These are phyloP conservation scores for Saccharomyces eubayanus DNA, from an alignment of 805 yeast genomes.

Conservation along the genomic window DNA sequence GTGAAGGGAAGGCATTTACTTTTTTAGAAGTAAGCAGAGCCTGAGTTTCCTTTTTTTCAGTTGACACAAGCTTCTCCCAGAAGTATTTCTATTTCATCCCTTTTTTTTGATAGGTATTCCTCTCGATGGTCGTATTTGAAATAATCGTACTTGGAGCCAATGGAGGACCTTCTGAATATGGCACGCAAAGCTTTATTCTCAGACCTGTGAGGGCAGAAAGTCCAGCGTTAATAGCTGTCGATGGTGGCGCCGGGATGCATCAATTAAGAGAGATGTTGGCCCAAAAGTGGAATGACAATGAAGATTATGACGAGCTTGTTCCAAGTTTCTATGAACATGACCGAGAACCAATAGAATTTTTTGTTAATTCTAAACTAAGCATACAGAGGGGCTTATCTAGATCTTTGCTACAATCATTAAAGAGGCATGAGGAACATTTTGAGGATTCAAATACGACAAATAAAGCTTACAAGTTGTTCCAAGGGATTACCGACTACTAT, in stretches of 20 bases:
- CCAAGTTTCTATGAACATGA: conserved; percentile 19
- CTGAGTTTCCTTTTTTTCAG: not conserved
- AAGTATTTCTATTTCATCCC: not conserved
- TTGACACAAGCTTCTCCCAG: not conserved
- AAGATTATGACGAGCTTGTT: conserved; percentile 2
- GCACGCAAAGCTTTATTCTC: conserved; percentile 59
- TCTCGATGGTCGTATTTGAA: conserved; percentile 36
- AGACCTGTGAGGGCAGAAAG: conserved; percentile 39
- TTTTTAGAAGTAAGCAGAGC: not conserved
- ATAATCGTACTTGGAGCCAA: conserved; percentile 65
- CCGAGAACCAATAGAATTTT: conserved; percentile 16
- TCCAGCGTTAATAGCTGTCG: conserved; percentile 48
- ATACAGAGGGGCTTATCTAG: conserved; percentile 15
- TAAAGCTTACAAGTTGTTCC: conserved; percentile 30
- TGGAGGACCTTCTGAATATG: conserved; percentile 77
- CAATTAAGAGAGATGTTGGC: conserved; percentile 40
- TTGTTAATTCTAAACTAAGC: conserved; percentile 6
- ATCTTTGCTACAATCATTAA: conserved; percentile 1
- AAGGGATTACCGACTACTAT: conserved; percentile 37
- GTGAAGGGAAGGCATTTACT: not conserved
- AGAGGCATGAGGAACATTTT: not conserved
- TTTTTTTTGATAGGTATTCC: not conserved
- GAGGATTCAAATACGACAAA: conserved; percentile 23
- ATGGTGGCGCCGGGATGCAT: conserved; percentile 71
- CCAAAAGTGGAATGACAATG: conserved; percentile 3